phyloP scores from a whole-genome alignment of 1,139 yeast species.

The Yamadazyma dendronema region DNA sequence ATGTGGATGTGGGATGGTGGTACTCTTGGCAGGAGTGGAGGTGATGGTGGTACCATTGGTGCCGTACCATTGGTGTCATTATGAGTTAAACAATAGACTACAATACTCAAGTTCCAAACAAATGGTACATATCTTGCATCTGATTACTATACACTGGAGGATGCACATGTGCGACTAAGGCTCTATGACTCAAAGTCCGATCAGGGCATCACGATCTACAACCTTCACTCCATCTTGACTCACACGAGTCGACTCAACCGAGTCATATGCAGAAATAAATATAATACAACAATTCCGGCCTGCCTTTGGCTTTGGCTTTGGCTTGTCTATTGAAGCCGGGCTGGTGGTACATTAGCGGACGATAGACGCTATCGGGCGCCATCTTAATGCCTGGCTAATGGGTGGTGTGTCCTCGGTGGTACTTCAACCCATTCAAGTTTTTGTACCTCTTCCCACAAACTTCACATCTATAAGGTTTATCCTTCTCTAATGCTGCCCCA shows the following conservation, averaged over 20 bases:
- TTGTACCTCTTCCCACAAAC: conserved; percentile 97
- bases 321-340: too few relatives aligned
- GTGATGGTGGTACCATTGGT: too few relatives aligned
- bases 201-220: too few relatives aligned
- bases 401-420: conserved; percentile 96
- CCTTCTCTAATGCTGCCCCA: conserved; percentile 92
- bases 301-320: too few relatives aligned
- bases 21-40: too few relatives aligned
- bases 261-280: not conserved
- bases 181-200: conserved; percentile 1
- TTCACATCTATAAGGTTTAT: conserved; percentile 97
- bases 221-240: too few relatives aligned
- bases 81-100: too few relatives aligned
- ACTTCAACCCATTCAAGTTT: conserved; percentile 92
- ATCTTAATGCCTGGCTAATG: conserved; percentile 45
- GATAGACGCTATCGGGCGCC: not conserved
- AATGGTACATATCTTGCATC: too few relatives aligned
- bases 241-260: not conserved
- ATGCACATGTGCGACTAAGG: not conserved
- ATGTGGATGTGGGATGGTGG: not conserved
- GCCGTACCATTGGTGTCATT: too few relatives aligned
- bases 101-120: too few relatives aligned
- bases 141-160: not conserved
- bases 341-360: too few relatives aligned
- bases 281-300: not conserved